Percentiles rank a stretch among this genome's conserved stretches.
Evolutionary conservation across 1,284 basidiomycete species (phyloP).

Genomic region (Fomitopsis pinicola): DNA sequence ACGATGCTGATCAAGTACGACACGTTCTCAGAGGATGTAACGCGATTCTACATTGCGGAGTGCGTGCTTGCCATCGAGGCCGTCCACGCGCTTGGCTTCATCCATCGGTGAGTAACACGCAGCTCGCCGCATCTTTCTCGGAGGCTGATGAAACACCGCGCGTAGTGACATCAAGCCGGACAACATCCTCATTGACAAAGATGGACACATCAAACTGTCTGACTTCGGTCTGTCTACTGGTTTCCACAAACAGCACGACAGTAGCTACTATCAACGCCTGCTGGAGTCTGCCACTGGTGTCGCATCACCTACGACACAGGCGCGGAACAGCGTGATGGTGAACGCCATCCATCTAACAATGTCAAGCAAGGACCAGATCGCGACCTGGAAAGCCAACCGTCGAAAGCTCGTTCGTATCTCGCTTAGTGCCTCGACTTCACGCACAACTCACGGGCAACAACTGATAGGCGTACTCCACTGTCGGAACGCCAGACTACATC

Average conservation of each 20-base stretch:
- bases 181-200: slow-evolving; percentile 96
- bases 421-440: not conserved
- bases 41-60: slow-evolving; percentile 99
- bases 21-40: slow-evolving; percentile 97
- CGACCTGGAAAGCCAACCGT: slow-evolving; percentile 98
- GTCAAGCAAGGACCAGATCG: slow-evolving; percentile 90
- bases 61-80: slow-evolving; percentile 98
- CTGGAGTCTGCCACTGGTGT: slow-evolving; percentile 51
- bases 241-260: slow-evolving; percentile 96
- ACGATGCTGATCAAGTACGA: slow-evolving; percentile 99
- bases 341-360: slow-evolving; percentile 95
- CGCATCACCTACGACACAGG: slow-evolving; percentile 32
- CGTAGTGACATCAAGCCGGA: slow-evolving; percentile 97
- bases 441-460: not conserved
- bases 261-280: slow-evolving; percentile 91
- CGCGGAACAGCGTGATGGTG: slow-evolving; percentile 92
- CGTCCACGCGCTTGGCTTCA: slow-evolving; percentile 98
- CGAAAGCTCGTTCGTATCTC: slow-evolving; percentile 73
- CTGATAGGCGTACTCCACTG: slow-evolving; percentile 91
- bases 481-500: slow-evolving; percentile 99
- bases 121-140: not conserved
- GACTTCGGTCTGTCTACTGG: slow-evolving; percentile 99
- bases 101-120: slow-evolving; percentile 71
- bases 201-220: slow-evolving; percentile 95
- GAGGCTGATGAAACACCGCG: not conserved